A percentile compares a stretch with the other conserved stretches of the same genome.
These are phyloP conservation scores for Aureobasidium sp. DNA, from an alignment of 2,329 filamentous ascomycete species.

Conservation along the genomic window DNA sequence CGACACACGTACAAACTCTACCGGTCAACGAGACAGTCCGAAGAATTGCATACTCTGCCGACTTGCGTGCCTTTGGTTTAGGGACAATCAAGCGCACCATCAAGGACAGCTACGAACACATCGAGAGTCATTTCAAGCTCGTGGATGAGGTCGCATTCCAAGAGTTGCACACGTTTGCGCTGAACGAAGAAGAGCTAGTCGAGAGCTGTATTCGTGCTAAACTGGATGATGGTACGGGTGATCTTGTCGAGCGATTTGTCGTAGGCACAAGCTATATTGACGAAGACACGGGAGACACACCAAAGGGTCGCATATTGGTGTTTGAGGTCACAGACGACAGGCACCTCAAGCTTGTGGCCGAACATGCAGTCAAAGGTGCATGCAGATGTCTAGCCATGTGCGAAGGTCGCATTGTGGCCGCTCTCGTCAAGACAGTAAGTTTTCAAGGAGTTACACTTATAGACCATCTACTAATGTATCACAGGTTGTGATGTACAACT, in stretches of 20 bases:
- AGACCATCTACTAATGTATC: conserved; percentile 18
- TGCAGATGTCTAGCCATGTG: conserved; percentile 74
- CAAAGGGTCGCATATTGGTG: conserved; percentile 73
- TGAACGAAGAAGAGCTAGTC: conserved; percentile 67
- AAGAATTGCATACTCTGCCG: conserved; percentile 75
- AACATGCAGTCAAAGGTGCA: conserved; percentile 65
- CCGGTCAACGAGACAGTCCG: conserved; percentile 76
- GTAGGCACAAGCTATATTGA: conserved; percentile 80
- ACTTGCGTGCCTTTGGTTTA: conserved; percentile 74
- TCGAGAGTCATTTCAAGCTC: conserved; percentile 75
- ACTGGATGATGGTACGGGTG: conserved; percentile 51
- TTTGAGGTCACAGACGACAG: conserved; percentile 74
- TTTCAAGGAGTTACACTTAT: not conserved
- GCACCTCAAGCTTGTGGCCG: conserved; percentile 63
- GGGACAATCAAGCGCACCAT: conserved; percentile 76
- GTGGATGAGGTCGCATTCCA: conserved; percentile 88
- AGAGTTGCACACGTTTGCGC: conserved; percentile 61
- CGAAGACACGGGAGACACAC: conserved; percentile 46
- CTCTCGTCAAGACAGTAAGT: conserved; percentile 76
- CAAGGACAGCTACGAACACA: conserved; percentile 61
- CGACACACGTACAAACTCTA: conserved; percentile 80
- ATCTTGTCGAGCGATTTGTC: conserved; percentile 69
- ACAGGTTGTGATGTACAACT: conserved; percentile 53
- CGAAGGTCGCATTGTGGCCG: conserved; percentile 72
- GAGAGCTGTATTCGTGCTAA: conserved; percentile 77